phyloP scores from a whole-genome alignment of 306 rosid genomes.

The Cucurbita argyrosperma region DNA sequence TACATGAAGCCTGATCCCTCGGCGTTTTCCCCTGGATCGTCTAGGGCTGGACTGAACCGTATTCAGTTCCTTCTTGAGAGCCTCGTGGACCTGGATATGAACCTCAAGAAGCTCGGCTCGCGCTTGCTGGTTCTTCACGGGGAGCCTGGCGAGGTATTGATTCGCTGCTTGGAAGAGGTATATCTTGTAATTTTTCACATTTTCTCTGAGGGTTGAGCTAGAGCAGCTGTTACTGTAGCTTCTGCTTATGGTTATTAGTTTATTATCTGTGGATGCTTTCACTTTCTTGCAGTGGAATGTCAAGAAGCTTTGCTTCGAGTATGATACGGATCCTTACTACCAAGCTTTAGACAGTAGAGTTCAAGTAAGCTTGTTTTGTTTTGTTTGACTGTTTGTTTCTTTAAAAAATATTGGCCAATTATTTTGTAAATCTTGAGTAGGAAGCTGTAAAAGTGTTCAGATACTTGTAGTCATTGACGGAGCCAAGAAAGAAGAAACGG shows the following conservation, averaged over 20 bases:
- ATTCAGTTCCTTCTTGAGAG: slow-evolving; percentile 62
- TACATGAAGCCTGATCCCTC: slow-evolving; percentile 64
- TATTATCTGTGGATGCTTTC: background rate
- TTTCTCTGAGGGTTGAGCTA: background rate
- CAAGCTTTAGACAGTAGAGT: slow-evolving; percentile 53
- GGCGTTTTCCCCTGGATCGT: slow-evolving; percentile 39
- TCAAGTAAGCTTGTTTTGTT: slow-evolving; percentile 30
- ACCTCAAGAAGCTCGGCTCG: slow-evolving; percentile 61
- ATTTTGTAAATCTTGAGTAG: background rate
- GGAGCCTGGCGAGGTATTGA: slow-evolving; percentile 48
- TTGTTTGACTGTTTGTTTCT: background rate
- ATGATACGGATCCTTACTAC: slow-evolving; percentile 83
- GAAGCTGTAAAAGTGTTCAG: background rate
- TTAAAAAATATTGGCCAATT: background rate
- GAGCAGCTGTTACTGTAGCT: background rate
- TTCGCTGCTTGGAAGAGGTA: slow-evolving; percentile 63
- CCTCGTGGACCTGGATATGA: slow-evolving; percentile 48
- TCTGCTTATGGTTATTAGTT: background rate
- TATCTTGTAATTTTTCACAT: background rate
- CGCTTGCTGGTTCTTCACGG: slow-evolving; percentile 58
- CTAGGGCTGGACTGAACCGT: slow-evolving; percentile 58
- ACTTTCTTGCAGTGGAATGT: slow-evolving; percentile 57
- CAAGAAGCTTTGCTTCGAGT: slow-evolving; percentile 65
- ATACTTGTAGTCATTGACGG: background rate
- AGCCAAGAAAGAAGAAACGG: background rate